Evolutionary conservation across 768 basidiomycete genomes (phyloP).

Genomic region (Psilocybe sp.): DNA sequence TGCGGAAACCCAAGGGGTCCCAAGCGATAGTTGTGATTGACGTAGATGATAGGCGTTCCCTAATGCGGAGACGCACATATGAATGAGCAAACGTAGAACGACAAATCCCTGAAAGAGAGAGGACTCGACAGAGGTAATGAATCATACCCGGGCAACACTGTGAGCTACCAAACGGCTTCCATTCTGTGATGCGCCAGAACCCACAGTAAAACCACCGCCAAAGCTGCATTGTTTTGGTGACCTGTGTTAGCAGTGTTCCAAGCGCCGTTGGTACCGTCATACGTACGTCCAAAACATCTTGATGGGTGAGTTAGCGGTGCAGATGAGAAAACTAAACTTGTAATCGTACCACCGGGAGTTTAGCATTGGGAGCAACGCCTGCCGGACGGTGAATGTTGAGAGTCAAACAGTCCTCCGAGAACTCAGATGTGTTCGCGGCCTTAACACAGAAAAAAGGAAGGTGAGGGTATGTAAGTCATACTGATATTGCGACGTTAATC

Average conservation of each 20-base stretch:
- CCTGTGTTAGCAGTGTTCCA: background rate
- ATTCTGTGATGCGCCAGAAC: constrained; percentile 21
- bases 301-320: background rate
- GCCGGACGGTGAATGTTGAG: constrained; percentile 53
- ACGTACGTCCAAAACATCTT: background rate
- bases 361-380: constrained; percentile 17
- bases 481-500: background rate
- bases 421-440: constrained; percentile 19
- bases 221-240: constrained; percentile 9
- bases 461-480: background rate
- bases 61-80: no score
- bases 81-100: background rate
- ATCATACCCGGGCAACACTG: constrained; percentile 25
- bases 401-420: constrained; percentile 54
- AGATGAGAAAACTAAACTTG: background rate
- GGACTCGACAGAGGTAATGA: background rate
- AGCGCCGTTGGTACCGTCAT: background rate
- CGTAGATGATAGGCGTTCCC: constrained; percentile 39
- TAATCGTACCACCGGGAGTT: constrained; percentile 30
- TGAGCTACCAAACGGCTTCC: constrained; percentile 26
- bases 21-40: constrained; percentile 36
- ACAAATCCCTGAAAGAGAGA: background rate
- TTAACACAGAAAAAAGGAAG: constrained; percentile 22
- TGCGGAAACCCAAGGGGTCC: constrained; percentile 41
- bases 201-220: constrained; percentile 22